phyloP scores from a whole-genome alignment of 257 asterid species.

The Ehretia macrophylla region DNA sequence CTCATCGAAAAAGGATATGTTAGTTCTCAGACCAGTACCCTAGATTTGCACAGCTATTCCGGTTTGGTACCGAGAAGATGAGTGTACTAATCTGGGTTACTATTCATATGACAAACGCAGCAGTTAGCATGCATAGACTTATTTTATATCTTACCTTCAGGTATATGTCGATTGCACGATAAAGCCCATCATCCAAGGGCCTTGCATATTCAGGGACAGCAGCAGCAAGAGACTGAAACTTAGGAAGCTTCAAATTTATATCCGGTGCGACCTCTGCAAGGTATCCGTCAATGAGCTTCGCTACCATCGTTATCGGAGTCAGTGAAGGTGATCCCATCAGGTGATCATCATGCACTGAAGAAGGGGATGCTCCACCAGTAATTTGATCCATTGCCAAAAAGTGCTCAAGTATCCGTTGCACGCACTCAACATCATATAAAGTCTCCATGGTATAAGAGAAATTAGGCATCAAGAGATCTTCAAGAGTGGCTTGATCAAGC shows the following conservation, averaged over 20 bases:
- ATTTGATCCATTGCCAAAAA: constrained; percentile 78
- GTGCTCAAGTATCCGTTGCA: constrained; percentile 74
- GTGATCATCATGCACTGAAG: constrained; percentile 64
- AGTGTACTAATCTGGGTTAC: too few species aligned
- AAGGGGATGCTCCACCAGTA: constrained; percentile 73
- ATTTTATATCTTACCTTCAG: constrained; percentile 54
- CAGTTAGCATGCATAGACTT: not conserved
- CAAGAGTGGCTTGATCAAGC: constrained; percentile 91
- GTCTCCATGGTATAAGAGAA: constrained; percentile 87
- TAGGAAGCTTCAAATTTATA: constrained; percentile 76
- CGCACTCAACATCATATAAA: constrained; percentile 87
- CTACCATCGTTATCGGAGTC: constrained; percentile 89
- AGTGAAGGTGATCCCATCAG: constrained; percentile 80
- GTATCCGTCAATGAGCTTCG: constrained; percentile 84
- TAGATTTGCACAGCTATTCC: too few species aligned
- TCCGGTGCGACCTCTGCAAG: constrained; percentile 98
- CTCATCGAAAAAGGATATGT: too few species aligned
- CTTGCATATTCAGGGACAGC: constrained; percentile 90
- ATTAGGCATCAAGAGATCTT: constrained; percentile 92
- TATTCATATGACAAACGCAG: too few species aligned
- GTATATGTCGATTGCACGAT: constrained; percentile 89
- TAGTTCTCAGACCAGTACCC: too few species aligned
- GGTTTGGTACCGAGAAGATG: too few species aligned
- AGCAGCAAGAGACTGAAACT: constrained; percentile 84
- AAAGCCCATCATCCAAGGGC: constrained; percentile 94